A percentile compares a stretch with the other conserved stretches of the same genome.
These are phyloP conservation scores for Cylindrotheca closterium DNA, from an alignment of 108 stramenopile genomes.

Conservation along the genomic window DNA sequence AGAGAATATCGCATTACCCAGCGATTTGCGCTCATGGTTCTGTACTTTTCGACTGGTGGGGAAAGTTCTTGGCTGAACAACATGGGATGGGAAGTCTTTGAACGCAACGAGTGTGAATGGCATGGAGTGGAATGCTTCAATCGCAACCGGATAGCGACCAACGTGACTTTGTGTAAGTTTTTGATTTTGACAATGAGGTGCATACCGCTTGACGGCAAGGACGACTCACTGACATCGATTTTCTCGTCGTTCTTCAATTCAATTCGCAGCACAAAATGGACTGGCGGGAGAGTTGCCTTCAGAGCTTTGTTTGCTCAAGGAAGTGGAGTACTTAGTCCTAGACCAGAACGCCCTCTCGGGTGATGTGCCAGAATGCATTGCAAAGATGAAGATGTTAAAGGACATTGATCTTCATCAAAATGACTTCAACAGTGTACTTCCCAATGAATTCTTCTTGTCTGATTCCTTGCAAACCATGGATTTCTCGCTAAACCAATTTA, in stretches of 20 bases:
- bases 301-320: slow-evolving; percentile 29
- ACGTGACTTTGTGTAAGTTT: slow-evolving; percentile 24
- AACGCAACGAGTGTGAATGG: slow-evolving; percentile 52
- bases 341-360: slow-evolving; percentile 24
- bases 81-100: slow-evolving; percentile 42
- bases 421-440: slow-evolving; percentile 17
- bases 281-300: slow-evolving; percentile 23
- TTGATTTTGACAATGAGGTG: too few relatives aligned
- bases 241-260: slow-evolving; percentile 2
- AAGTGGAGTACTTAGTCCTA: slow-evolving; percentile 14
- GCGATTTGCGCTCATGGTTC: slow-evolving; percentile 45
- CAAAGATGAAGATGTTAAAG: slow-evolving; percentile 19
- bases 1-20: slow-evolving; percentile 22
- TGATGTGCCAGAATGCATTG: slow-evolving; percentile 49
- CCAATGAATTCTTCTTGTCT: slow-evolving; percentile 44
- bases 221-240: too few relatives aligned
- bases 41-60: slow-evolving; percentile 46
- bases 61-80: slow-evolving; percentile 19
- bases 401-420: slow-evolving; percentile 23
- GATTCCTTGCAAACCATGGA: slow-evolving; percentile 12
- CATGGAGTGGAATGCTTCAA: slow-evolving; percentile 33
- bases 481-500: slow-evolving; percentile 25
- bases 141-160: slow-evolving; percentile 3
- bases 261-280: slow-evolving; percentile 19
- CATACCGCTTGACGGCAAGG: too few relatives aligned